Conservation (phyloP, 2,329 filamentous ascomycete genomes). For the Fusarium sp. region DNA sequence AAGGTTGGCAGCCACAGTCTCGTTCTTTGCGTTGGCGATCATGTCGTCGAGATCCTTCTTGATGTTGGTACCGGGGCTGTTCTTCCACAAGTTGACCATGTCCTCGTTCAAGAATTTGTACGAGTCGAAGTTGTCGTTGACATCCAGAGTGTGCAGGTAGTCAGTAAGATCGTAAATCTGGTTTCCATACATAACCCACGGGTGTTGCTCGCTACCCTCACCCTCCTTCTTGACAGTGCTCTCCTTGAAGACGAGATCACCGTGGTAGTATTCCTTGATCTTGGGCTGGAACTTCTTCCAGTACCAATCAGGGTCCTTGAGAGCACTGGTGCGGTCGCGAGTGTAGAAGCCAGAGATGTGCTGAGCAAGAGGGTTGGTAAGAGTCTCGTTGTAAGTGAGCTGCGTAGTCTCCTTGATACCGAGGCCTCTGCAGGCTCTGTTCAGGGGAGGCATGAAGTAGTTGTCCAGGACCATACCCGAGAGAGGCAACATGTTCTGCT, state of each 20-base stretch:
- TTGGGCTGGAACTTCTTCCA: constrained; percentile 75
- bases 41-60: constrained; percentile 71
- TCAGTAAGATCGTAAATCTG: constrained; percentile 90
- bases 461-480: constrained; percentile 81
- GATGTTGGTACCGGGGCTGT: constrained; percentile 84
- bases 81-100: constrained; percentile 75
- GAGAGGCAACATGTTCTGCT: constrained; percentile 77
- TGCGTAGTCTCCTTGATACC: constrained; percentile 68
- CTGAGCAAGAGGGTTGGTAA: constrained; percentile 60
- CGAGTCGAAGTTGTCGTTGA: constrained; percentile 62
- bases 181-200: constrained; percentile 83
- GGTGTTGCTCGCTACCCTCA: constrained; percentile 68
- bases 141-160: constrained; percentile 82
- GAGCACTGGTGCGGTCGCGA: constrained; percentile 62
- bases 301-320: constrained; percentile 82
- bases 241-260: constrained; percentile 79
- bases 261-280: constrained; percentile 89
- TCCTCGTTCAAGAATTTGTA: constrained; percentile 80
- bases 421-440: constrained; percentile 78
- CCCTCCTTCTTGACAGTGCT: constrained; percentile 73
- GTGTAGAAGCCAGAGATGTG: constrained; percentile 78
- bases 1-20: constrained; percentile 63
- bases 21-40: constrained; percentile 62
- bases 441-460: constrained; percentile 87
- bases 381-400: constrained; percentile 74